Conservation (phyloP, 2,329 filamentous ascomycete species). For the Scedosporium aurantiacum region DNA sequence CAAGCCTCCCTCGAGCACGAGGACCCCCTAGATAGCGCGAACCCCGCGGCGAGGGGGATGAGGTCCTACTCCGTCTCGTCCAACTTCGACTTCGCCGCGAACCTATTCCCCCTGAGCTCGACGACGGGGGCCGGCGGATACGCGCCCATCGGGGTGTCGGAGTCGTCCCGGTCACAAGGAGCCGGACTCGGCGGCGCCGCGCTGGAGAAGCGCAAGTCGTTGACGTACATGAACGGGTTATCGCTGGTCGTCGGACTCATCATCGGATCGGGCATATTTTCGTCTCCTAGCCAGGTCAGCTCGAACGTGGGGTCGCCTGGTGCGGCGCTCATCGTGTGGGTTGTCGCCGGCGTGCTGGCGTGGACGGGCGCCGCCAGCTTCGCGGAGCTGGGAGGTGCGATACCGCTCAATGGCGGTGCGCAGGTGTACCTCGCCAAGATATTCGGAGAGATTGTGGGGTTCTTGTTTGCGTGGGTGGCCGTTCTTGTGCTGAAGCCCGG, state of each 20-base stretch:
- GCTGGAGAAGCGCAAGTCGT: slow-evolving; percentile 86
- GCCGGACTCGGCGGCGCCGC: slow-evolving; percentile 57
- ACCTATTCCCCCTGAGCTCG: slow-evolving; percentile 83
- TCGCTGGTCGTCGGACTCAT: slow-evolving; percentile 86
- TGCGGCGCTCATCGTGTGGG: slow-evolving; percentile 83
- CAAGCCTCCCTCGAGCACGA: slow-evolving; percentile 81
- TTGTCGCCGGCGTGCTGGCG: slow-evolving; percentile 78
- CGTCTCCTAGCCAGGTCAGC: slow-evolving; percentile 86
- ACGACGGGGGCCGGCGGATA: slow-evolving; percentile 63
- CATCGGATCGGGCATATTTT: slow-evolving; percentile 95
- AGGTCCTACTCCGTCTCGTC: slow-evolving; percentile 86
- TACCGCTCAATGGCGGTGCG: slow-evolving; percentile 86
- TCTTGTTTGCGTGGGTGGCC: slow-evolving; percentile 93
- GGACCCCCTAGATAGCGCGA: slow-evolving; percentile 60
- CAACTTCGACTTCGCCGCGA: slow-evolving; percentile 89
- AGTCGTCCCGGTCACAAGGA: slow-evolving; percentile 14
- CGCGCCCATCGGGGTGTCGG: slow-evolving; percentile 69
- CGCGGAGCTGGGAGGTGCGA: slow-evolving; percentile 89
- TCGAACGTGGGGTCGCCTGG: slow-evolving; percentile 83
- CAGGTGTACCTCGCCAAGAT: slow-evolving; percentile 95
- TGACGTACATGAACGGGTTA: slow-evolving; percentile 89
- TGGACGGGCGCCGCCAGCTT: slow-evolving; percentile 96
- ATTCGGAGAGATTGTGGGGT: slow-evolving; percentile 84
- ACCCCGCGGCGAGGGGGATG: slow-evolving; percentile 33
- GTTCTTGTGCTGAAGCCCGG: slow-evolving; percentile 91